These are phyloP conservation scores for Talaromyces marneffei DNA, from an alignment of 2,329 filamentous ascomycete genomes.

Conservation along the genomic window DNA sequence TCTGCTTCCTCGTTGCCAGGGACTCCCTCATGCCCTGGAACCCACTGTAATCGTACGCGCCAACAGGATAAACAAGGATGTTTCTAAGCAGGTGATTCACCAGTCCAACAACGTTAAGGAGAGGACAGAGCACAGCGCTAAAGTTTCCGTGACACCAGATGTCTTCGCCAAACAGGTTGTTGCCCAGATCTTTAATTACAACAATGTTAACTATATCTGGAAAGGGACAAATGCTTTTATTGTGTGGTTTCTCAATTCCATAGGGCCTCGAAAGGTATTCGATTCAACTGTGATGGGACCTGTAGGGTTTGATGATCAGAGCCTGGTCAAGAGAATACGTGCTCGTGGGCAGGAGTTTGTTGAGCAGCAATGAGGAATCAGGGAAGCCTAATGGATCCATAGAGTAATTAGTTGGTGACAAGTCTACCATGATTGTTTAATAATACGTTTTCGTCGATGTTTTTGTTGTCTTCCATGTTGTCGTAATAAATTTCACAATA, in stretches of 20 bases:
- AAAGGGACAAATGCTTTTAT: slow-evolving; percentile 9
- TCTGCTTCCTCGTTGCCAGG: too few species aligned
- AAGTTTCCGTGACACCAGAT: slow-evolving; percentile 2
- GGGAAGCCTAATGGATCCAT: background rate
- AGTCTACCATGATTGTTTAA: background rate
- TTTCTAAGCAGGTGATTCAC: too few species aligned
- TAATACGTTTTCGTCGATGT: background rate
- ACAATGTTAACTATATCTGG: slow-evolving; percentile 4
- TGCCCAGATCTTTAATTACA: background rate
- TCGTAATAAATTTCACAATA: too few species aligned
- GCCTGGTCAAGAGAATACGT: background rate
- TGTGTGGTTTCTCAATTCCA: slow-evolving; percentile 3
- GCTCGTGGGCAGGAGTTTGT: slow-evolving; percentile 1
- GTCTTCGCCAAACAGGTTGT: slow-evolving; percentile 3
- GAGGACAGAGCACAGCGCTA: slow-evolving; percentile 4
- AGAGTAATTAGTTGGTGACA: background rate
- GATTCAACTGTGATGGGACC: slow-evolving; percentile 1
- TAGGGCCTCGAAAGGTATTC: slow-evolving; percentile 6
- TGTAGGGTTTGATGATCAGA: background rate
- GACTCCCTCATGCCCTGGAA: too few species aligned
- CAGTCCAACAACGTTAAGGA: slow-evolving; percentile 8
- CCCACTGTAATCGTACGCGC: too few species aligned
- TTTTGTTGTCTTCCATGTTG: background rate
- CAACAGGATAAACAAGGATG: too few species aligned
- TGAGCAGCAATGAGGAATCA: background rate